Evolutionary conservation across 768 basidiomycete genomes (phyloP).

Genomic region (Leccinum longicurvipes): DNA sequence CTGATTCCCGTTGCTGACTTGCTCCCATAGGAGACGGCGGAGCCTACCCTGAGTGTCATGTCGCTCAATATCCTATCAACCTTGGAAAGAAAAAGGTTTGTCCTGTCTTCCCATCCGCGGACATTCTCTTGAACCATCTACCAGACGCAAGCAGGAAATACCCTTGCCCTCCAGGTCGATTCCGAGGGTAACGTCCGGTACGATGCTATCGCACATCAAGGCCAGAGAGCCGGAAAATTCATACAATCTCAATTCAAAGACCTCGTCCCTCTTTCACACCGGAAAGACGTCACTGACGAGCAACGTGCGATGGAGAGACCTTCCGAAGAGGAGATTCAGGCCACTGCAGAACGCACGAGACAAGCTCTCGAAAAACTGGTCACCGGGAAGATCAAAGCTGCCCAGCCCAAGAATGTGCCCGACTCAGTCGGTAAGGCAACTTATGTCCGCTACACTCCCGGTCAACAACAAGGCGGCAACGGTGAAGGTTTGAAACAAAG

Average conservation of each 20-base stretch:
- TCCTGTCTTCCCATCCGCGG: background rate
- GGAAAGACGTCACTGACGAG: constrained; percentile 80
- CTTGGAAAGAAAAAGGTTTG: constrained; percentile 93
- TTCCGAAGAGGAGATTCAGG: constrained; percentile 87
- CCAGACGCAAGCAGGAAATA: constrained; percentile 88
- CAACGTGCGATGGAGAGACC: constrained; percentile 84
- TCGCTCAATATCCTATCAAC: constrained; percentile 95
- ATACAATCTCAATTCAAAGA: constrained; percentile 98
- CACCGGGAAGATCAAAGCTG: constrained; percentile 96
- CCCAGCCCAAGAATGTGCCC: constrained; percentile 94
- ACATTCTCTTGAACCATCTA: constrained; percentile 1
- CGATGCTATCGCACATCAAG: constrained; percentile 95
- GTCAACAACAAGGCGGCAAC: constrained; percentile 70
- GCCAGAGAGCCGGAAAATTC: constrained; percentile 79
- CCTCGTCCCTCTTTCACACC: constrained; percentile 85
- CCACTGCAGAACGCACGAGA: constrained; percentile 88
- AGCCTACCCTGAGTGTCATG: constrained; percentile 90
- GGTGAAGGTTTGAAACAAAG: constrained; percentile 73
- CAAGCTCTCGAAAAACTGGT: constrained; percentile 92
- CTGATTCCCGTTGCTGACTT: background rate
- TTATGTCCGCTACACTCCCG: constrained; percentile 96
- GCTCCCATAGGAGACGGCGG: constrained; percentile 69
- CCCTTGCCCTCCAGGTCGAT: constrained; percentile 95
- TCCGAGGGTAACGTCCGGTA: constrained; percentile 95
- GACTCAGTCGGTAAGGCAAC: constrained; percentile 78